A percentile compares a stretch with the other conserved stretches of the same genome.
phyloP scores from a whole-genome alignment of 106 monocot genomes.

The Dactylorhiza incarnata region DNA sequence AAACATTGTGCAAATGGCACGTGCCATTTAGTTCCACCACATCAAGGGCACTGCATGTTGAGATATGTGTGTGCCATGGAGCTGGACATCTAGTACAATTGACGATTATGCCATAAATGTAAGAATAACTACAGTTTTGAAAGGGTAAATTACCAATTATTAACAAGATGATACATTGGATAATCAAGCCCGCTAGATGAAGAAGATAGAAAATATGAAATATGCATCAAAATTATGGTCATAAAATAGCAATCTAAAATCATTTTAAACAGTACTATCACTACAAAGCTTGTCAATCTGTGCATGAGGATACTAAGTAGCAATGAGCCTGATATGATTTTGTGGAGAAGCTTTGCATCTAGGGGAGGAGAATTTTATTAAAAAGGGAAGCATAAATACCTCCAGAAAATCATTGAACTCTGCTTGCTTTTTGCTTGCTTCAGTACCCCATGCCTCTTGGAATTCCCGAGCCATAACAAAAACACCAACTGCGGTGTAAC shows the following conservation, averaged over 20 bases:
- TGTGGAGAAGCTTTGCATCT: neutral
- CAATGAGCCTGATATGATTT: neutral
- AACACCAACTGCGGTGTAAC: conserved; percentile 99
- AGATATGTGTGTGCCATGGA: too few species aligned
- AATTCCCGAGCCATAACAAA: conserved; percentile 87
- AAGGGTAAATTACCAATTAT: too few species aligned
- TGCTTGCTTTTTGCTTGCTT: conserved; percentile 58
- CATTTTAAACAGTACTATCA: neutral
- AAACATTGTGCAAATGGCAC: too few species aligned
- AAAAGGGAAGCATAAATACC: conserved; percentile 26
- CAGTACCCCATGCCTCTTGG: conserved; percentile 81
- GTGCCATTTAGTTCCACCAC: too few species aligned
- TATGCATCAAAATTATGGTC: neutral
- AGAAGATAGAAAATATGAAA: neutral
- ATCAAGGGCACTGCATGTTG: too few species aligned
- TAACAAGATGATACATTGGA: too few species aligned
- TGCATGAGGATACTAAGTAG: neutral
- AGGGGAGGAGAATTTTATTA: neutral
- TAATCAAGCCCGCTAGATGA: neutral
- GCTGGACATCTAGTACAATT: too few species aligned
- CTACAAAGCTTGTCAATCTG: neutral
- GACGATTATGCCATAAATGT: too few species aligned
- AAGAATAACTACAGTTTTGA: too few species aligned
- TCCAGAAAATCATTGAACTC: conserved; percentile 92
- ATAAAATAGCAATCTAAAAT: neutral